Conservation (phyloP, 2,329 filamentous ascomycete genomes). For the Paraconiothyrium sp. region DNA sequence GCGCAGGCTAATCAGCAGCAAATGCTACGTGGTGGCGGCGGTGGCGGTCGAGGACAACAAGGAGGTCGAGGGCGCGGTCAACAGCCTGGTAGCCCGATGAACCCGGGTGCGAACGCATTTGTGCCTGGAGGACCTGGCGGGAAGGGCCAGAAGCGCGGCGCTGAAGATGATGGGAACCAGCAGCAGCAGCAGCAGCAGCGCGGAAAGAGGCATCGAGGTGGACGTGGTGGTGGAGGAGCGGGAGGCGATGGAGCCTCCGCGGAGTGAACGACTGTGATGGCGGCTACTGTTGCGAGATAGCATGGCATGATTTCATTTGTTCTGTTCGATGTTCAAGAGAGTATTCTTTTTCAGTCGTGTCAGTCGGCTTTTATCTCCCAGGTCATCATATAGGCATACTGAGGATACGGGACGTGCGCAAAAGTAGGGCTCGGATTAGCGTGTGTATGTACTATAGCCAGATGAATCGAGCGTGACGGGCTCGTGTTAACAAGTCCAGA, state of each 20-base stretch:
- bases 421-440: not conserved
- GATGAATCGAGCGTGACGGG: not conserved
- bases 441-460: not conserved
- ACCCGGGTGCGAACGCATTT: slow-evolving; percentile 47
- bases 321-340: slow-evolving; percentile 3
- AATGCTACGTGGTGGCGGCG: slow-evolving; percentile 38
- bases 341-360: not conserved
- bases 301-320: slow-evolving; percentile 9
- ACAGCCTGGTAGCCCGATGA: slow-evolving; percentile 40
- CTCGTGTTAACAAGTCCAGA: not conserved
- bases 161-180: slow-evolving; percentile 42
- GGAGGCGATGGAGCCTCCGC: slow-evolving; percentile 28
- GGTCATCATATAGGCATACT: not conserved
- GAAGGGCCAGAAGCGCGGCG: slow-evolving; percentile 45
- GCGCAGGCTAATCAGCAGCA: slow-evolving; percentile 29
- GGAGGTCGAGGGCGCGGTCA: slow-evolving; percentile 30
- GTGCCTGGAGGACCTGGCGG: slow-evolving; percentile 40
- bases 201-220: slow-evolving; percentile 42
- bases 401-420: not conserved
- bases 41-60: slow-evolving; percentile 34
- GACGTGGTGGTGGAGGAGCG: slow-evolving; percentile 28
- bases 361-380: not conserved
- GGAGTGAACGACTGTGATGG: slow-evolving; percentile 1
- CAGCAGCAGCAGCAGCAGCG: slow-evolving; percentile 30
- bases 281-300: not conserved